phyloP scores from a whole-genome alignment of 805 yeast species.

The Wickerhamomyces strasburgensis region DNA sequence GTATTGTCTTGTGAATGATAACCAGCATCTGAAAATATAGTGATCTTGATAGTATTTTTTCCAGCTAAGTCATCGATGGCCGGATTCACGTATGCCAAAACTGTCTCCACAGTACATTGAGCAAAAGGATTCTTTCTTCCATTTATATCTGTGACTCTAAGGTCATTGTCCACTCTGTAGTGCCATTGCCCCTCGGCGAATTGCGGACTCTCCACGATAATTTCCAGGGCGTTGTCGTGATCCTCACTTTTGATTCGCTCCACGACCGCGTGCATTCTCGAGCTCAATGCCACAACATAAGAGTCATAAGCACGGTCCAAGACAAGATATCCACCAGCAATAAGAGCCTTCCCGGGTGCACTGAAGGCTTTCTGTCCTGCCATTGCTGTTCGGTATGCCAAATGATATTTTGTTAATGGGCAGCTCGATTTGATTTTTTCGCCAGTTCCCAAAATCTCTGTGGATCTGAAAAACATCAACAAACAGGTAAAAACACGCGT shows the following conservation, averaged over 20 bases:
- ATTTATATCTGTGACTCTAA: constrained; percentile 26
- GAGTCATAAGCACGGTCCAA: constrained; percentile 71
- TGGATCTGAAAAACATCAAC: too few relatives aligned
- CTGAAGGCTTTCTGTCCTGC: constrained; percentile 43
- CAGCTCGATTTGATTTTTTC: too few relatives aligned
- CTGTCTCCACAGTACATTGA: constrained; percentile 53
- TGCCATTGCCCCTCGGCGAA: constrained; percentile 68
- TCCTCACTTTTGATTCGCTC: constrained; percentile 4
- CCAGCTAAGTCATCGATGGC: constrained; percentile 23
- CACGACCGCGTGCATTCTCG: constrained; percentile 81
- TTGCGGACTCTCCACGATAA: constrained; percentile 68
- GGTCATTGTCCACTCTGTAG: constrained; percentile 32
- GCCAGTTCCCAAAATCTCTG: too few relatives aligned
- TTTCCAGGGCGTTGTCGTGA: neutral
- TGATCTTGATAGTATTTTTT: constrained; percentile 39
- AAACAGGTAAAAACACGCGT: too few relatives aligned
- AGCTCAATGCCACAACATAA: constrained; percentile 80
- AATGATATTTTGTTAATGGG: too few relatives aligned
- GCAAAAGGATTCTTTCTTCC: constrained; percentile 65
- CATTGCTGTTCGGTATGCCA: neutral
- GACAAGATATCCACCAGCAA: constrained; percentile 94
- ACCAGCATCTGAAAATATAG: constrained; percentile 78
- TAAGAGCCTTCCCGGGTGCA: constrained; percentile 92
- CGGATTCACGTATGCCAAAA: constrained; percentile 43
- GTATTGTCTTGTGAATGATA: constrained; percentile 75